These are phyloP conservation scores for Lentinula sp. DNA, from an alignment of 768 basidiomycete species.

Conservation along the genomic window DNA sequence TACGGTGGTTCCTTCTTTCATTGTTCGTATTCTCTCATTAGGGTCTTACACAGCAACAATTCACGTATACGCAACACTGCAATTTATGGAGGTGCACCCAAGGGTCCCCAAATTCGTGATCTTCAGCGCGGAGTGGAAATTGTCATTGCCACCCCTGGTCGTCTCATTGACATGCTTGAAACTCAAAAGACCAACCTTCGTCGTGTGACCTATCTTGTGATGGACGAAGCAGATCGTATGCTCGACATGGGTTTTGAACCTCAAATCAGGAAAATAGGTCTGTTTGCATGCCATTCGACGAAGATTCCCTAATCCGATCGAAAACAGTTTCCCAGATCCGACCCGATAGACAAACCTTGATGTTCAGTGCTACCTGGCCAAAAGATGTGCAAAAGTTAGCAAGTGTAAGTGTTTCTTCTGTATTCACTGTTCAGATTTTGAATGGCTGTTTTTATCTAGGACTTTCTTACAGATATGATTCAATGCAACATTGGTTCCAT, in stretches of 20 bases:
- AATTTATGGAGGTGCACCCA: constrained; percentile 98
- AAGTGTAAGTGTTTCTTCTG: constrained; percentile 43
- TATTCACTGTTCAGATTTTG: not conserved
- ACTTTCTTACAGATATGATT: constrained; percentile 94
- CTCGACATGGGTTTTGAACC: constrained; percentile 99
- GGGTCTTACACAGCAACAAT: constrained; percentile 53
- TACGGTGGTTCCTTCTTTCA: constrained; percentile 24
- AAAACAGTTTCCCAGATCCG: constrained; percentile 90
- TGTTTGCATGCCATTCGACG: constrained; percentile 82
- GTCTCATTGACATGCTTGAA: constrained; percentile 99
- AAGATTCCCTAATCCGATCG: constrained; percentile 91
- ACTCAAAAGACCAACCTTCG: constrained; percentile 93
- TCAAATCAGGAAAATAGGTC: constrained; percentile 96
- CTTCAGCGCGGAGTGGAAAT: constrained; percentile 95
- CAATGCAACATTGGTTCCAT: constrained; percentile 99
- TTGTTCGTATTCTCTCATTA: constrained; percentile 1
- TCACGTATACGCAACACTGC: constrained; percentile 98
- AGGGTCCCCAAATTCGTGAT: constrained; percentile 97
- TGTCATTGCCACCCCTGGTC: constrained; percentile 97
- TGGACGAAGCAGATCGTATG: constrained; percentile 99
- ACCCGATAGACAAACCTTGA: constrained; percentile 96
- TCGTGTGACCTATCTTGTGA: constrained; percentile 90
- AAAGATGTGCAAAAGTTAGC: constrained; percentile 99
- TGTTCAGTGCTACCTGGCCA: constrained; percentile 99
- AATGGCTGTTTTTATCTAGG: constrained; percentile 35